Evolutionary conservation across 1,139 yeast genomes (phyloP), one percentile per base, ranked within the genome.

Genomic region (Kodamaea plutei): DNA sequence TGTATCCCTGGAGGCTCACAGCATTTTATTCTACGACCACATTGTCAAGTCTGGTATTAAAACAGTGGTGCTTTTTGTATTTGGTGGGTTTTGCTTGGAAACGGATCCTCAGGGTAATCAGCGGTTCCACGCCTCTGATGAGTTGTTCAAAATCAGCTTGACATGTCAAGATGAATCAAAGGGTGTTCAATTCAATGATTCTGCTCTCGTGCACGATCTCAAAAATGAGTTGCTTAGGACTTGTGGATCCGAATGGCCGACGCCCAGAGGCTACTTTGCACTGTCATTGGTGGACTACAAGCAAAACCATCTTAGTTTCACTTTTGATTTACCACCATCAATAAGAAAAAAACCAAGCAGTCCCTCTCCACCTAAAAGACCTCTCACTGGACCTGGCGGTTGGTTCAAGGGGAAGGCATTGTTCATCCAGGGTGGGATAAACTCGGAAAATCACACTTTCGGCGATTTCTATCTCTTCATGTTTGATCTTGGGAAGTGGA

Each of bases 251-350:
- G 16, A 30, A 4, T 52, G 66, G 58, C 73, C 73, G 0, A 36
- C 51, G 8, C 61, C 70, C 6, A 41, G 74, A 45, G 74, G 73
- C 0, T 67, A 47, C 42, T 65, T 61, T 45, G 73, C 73, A 1
- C 50, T 43, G 25, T 36, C 61, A 1, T 45, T 66, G 28, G 50
- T 64, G 8, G 58, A 63, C 30, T 35, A 48, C 30, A 41, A 38
- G 25, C 39, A 34, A 3, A 44, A 38, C 4, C 37, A 44, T 7
- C 59, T 53, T 13, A 34, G 36, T 16, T 39, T 41, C 18, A 21
- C 28, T 7, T 29, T 31, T 15, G 40, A 35, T 28, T 29, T 9
- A 19, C 25, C 12, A 23, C 8, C 5, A 11, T 5, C 12, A n/a
- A 16, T 11, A 8, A n/a, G n/a, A n/a, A n/a, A n/a, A n/a, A n/a